Evolutionary conservation across 139 green algal species (phyloP).

Genomic region (Chlamydomonas eustigma): DNA sequence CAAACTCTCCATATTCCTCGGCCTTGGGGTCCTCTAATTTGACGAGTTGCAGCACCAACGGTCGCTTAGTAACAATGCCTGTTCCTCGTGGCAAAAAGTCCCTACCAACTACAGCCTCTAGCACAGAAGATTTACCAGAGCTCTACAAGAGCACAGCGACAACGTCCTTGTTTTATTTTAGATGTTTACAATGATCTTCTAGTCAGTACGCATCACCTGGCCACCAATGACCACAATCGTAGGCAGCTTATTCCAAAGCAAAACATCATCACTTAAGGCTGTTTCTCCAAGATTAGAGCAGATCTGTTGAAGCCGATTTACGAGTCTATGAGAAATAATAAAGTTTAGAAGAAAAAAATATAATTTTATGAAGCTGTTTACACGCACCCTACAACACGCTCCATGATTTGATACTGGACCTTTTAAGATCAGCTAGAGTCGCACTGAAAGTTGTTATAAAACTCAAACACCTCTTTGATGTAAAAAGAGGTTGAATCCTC

Average conservation of each 20-base stretch:
- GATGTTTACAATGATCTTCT: not conserved
- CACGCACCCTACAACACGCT: not conserved
- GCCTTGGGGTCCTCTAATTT: conserved; percentile 69
- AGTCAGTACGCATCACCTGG: conserved; percentile 64
- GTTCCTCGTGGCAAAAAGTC: conserved; percentile 91
- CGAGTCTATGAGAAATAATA: conserved; percentile 20
- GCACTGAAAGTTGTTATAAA: no score
- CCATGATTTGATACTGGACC: no score
- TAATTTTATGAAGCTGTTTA: conserved; percentile 1
- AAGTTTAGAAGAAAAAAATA: not conserved
- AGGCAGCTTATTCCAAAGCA: conserved; percentile 80
- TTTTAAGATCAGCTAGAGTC: no score
- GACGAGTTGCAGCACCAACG: conserved; percentile 83
- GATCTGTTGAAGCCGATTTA: conserved; percentile 64
- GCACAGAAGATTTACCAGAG: conserved; percentile 89
- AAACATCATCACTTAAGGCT: conserved; percentile 34
- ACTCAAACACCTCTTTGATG: no score
- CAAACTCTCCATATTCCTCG: conserved; percentile 87
- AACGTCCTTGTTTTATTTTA: not conserved
- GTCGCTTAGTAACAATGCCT: conserved; percentile 90
- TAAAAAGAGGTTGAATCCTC: no score
- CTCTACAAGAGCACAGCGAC: conserved; percentile 53
- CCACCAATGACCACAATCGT: conserved; percentile 90
- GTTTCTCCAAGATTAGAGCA: conserved; percentile 56
- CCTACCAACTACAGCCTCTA: conserved; percentile 91